Evolutionary conservation across 148 eudicot genomes (phyloP), one percentile per base, ranked within the genome.

Genomic region (Pharnaceum exiguum): DNA sequence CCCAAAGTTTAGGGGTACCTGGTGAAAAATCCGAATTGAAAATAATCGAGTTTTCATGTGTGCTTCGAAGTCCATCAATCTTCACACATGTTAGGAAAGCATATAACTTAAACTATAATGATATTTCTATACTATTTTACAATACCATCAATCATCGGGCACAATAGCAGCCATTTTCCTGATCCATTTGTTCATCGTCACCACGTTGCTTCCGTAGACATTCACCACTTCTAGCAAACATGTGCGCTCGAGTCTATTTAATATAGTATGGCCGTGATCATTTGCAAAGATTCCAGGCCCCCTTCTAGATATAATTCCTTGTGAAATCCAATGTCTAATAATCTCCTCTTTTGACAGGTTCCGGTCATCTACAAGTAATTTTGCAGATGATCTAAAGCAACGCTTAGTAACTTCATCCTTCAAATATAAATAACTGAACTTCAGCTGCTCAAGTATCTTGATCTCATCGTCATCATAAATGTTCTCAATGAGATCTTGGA

Each of bases 101-200:
- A n/a, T n/a, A n/a, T n/a, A n/a, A n/a, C n/a, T n/a, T n/a, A n/a
- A n/a, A n/a, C n/a, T n/a, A n/a, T n/a, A n/a, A n/a, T n/a, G n/a
- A n/a, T n/a, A n/a, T n/a, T n/a, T n/a, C n/a, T n/a, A n/a, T n/a
- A n/a, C n/a, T n/a, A n/a, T n/a, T n/a, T n/a, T n/a, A n/a, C n/a
- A n/a, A n/a, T n/a, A n/a, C n/a, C n/a, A n/a, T n/a, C n/a, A n/a
- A n/a, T n/a, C n/a, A n/a, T n/a, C n/a, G n/a, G n/a, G n/a, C n/a
- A n/a, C n/a, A n/a, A n/a, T n/a, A n/a, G n/a, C n/a, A 13, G 65
- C 65, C 51, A 60, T 60, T 26, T 60, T 60, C 19, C 65, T 31
- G 54, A 60, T 48, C 65, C 65, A 60, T 35, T 60, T 60, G 26
- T 60, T 60, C 65, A 60, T 60, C 4, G 25, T 47, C 33, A 60